Base-by-base conservation (phyloP, 306 rosid genomes). In the Fragaria iinumae region DNA sequence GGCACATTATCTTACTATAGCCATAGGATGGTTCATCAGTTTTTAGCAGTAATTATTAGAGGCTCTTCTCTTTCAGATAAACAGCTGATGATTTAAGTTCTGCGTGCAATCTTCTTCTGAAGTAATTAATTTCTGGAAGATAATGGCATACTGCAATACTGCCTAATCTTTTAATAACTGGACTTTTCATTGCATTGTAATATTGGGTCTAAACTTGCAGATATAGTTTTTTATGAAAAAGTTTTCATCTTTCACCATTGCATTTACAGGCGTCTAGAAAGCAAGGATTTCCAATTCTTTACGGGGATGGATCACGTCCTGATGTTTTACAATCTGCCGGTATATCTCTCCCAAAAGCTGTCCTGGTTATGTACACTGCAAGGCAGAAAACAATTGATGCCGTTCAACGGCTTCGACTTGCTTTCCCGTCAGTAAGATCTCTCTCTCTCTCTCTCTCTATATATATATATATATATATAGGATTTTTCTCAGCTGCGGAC, bases 271-370 rank as follows among this genome's bases (percentile, higher is more conserved):
- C 79, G 23, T 88, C 98, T 52, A 89, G 90, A 73, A 80, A 96
- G 47, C 89, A 86, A 56, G 99, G 99, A 60, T 96, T 96, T 83
- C 99, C 98, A 49, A 71, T 86, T 83, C 86, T 91, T 60, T 92
- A 89, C 1, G 99, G 99, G 77, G 99, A 96, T 68, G 99, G 99
- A 77, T 96, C 99, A 13, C 85, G 96, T 50, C 90, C 97, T 27
- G 83, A 88, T 16, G 99, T 96, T 82, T 90, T 96, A 78, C 90
- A 89, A 53, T 90, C 99, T 78, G 99, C 99, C 12, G 99, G 99
- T 75, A 89, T 96, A 81, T 67, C 85, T 56, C 93, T 91, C 45
- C 99, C 99, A 6, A 96, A 96, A 86, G 99, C 98, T 83, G 90
- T 96, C 64, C 89, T 96, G 98, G 85, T 96, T 81, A 91, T 96